These are phyloP conservation scores for Artemisia tridentata DNA, from an alignment of 129 eudicot genomes.

Conservation along the genomic window DNA sequence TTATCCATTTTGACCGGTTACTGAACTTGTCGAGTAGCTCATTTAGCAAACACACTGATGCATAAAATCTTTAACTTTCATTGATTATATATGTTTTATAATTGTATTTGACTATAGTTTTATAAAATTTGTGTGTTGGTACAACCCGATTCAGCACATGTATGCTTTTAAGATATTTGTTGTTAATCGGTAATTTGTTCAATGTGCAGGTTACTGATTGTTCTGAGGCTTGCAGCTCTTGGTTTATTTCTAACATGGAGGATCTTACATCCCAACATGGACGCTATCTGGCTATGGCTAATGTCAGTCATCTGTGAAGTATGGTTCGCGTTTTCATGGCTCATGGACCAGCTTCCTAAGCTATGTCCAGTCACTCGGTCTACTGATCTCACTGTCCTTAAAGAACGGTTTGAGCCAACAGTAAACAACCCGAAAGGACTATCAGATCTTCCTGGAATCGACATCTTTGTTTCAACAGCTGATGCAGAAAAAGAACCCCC, in stretches of 20 bases:
- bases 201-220: slow-evolving; percentile 69
- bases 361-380: slow-evolving; percentile 85
- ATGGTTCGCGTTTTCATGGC: slow-evolving; percentile 97
- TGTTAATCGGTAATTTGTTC: not conserved
- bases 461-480: slow-evolving; percentile 68
- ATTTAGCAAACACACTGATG: too few species aligned
- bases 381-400: slow-evolving; percentile 79
- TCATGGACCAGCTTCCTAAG: slow-evolving; percentile 95
- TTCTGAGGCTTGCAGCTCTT: slow-evolving; percentile 76
- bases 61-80: too few species aligned
- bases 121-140: too few species aligned
- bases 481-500: slow-evolving; percentile 67
- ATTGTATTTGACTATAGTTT: too few species aligned
- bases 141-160: too few species aligned
- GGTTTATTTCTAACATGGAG: slow-evolving; percentile 87
- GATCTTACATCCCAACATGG: slow-evolving; percentile 79
- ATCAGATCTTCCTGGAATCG: slow-evolving; percentile 91
- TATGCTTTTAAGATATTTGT: not conserved
- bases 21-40: too few species aligned
- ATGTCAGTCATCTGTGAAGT: slow-evolving; percentile 93
- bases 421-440: slow-evolving; percentile 60
- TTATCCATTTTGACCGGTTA: too few species aligned
- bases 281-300: slow-evolving; percentile 94
- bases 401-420: slow-evolving; percentile 76
- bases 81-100: too few species aligned